Conservation (phyloP, 2,329 filamentous ascomycete species). For the Ceratocystis papillata region DNA sequence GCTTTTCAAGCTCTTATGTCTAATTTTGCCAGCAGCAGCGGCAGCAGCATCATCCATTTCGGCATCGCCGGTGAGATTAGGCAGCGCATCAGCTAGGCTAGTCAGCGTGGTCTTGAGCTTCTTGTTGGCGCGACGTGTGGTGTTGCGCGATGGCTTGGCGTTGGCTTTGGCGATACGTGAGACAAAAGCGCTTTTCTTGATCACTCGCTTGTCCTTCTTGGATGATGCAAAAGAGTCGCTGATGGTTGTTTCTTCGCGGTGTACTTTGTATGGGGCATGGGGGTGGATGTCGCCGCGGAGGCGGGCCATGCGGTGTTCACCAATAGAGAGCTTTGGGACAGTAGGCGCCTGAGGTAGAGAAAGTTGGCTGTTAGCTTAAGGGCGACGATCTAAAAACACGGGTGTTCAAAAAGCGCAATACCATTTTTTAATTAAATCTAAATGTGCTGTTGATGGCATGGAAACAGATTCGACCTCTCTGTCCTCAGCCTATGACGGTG, state of each 20-base stretch:
- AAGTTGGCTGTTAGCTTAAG: background rate
- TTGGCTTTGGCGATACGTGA: slow-evolving; percentile 58
- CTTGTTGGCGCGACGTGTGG: slow-evolving; percentile 52
- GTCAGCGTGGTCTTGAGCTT: slow-evolving; percentile 69
- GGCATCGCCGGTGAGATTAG: slow-evolving; percentile 43
- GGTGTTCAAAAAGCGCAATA: background rate
- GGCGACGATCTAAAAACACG: background rate
- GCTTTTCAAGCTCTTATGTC: slow-evolving; percentile 62
- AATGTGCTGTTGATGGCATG: background rate
- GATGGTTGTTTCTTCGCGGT: slow-evolving; percentile 42
- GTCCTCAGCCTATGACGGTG: slow-evolving; percentile 12
- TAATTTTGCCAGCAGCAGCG: slow-evolving; percentile 49
- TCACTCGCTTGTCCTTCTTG: slow-evolving; percentile 73
- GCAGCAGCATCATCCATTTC: slow-evolving; percentile 34
- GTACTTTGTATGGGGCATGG: slow-evolving; percentile 42
- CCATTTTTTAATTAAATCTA: slow-evolving; percentile 10
- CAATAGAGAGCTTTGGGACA: slow-evolving; percentile 46
- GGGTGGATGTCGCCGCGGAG: slow-evolving; percentile 40
- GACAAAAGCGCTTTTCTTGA: slow-evolving; percentile 72
- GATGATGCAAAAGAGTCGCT: slow-evolving; percentile 53
- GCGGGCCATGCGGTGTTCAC: slow-evolving; percentile 45
- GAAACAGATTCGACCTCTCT: too few species aligned
- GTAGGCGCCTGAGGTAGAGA: slow-evolving; percentile 26
- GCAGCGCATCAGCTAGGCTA: slow-evolving; percentile 68
- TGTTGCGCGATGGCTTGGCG: slow-evolving; percentile 46